Base-by-base conservation (phyloP, 2,329 filamentous ascomycete genomes). In the Sporothrix schenckii region DNA sequence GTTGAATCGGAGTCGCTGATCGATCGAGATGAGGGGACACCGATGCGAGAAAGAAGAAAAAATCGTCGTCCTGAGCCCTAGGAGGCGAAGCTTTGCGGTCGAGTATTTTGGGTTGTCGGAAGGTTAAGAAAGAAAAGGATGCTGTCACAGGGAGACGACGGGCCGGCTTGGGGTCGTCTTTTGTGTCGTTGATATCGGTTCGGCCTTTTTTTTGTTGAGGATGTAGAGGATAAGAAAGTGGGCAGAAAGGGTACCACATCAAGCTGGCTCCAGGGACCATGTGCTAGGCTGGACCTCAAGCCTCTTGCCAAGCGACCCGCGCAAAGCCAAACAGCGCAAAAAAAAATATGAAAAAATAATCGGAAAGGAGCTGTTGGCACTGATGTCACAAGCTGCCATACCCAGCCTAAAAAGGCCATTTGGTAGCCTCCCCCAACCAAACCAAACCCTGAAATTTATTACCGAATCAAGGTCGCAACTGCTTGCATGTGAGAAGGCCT, bases 391-490 rank as follows among this genome's bases (percentile, higher is more conserved):
- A 41, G 41, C 54, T 53, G 47, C 44, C n/a, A 50, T 11, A 30
- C 2, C 24, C 44, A 65, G 44, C 21, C 61, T 49, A 49, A 49
- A 49, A 34, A 21, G 34, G 47, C 47, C 47, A 19, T 52, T 30
- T 50, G 39, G 50, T n/a, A 44, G 34, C 49, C 27, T 39, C 9
- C 50, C 52, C 47, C 44, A 53, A 52, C 63, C 24, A 39, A 34
- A n/a, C n/a, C n/a, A 14, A 30, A 39, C 21, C 19, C n/a, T 41
- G 41, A 44, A 44, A 13, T 13, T 67, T 41, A 27, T 65, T 44
- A 54, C 52, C 71, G 67, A 72, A 72, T 72, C 71, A 72, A 66
- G 27, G 53, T 21, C 53, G 3, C 54, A 30, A 14, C 58, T 39
- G 27, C 41, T 44, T 16, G 19, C 68, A 68, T 71, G 69, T 71